Percentiles rank a stretch among this genome's conserved stretches.
phyloP scores from a whole-genome alignment of 1,284 basidiomycete species.

The Pyrrhoderma lamaoense region DNA sequence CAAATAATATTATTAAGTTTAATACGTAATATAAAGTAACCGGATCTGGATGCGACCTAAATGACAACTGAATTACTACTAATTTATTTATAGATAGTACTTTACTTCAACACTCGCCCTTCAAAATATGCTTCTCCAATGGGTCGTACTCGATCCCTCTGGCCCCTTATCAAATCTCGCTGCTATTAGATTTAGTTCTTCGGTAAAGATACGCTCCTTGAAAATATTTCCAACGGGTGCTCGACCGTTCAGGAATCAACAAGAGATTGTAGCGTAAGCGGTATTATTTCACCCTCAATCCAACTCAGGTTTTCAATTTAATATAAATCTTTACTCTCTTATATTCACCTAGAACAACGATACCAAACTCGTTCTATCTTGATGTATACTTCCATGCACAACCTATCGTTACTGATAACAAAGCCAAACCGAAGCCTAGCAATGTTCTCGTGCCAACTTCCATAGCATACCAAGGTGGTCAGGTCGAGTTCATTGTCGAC shows the following conservation, averaged over 20 bases:
- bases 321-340: too few species aligned
- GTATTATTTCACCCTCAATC: slow-evolving; percentile 1
- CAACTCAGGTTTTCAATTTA: too few species aligned
- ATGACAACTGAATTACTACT: too few species aligned
- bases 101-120: background rate
- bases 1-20: too few species aligned
- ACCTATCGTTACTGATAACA: slow-evolving; percentile 27
- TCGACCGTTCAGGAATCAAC: slow-evolving; percentile 51
- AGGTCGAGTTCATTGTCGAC: slow-evolving; percentile 58
- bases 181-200: slow-evolving; percentile 55
- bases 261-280: slow-evolving; percentile 48
- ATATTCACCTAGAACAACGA: slow-evolving; percentile 44
- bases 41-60: too few species aligned
- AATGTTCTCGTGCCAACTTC: slow-evolving; percentile 68
- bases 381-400: slow-evolving; percentile 67
- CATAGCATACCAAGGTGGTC: slow-evolving; percentile 63
- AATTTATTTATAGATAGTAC: too few species aligned
- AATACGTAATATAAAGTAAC: too few species aligned
- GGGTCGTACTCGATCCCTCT: slow-evolving; percentile 56
- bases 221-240: slow-evolving; percentile 55
- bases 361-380: slow-evolving; percentile 63
- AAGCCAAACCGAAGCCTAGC: slow-evolving; percentile 43
- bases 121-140: slow-evolving; percentile 48
- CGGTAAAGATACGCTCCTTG: slow-evolving; percentile 55
- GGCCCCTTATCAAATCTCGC: slow-evolving; percentile 48